phyloP scores from a whole-genome alignment of 2,329 filamentous ascomycete species.

The Pseudogymnoascus sp. region DNA sequence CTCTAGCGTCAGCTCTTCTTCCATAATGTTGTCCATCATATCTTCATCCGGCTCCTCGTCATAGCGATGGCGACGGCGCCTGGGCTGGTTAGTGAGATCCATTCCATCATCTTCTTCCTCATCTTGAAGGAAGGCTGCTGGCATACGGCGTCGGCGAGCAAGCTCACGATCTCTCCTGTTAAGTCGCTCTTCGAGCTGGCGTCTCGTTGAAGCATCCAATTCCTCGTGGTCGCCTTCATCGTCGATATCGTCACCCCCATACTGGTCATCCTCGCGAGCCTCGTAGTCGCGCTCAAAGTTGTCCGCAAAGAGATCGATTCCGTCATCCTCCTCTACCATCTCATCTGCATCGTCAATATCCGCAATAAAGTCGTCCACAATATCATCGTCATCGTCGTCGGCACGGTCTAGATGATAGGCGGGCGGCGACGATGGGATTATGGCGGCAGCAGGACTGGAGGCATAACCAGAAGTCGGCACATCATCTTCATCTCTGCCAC shows the following conservation, averaged over 20 bases:
- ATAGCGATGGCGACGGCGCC: slow-evolving; percentile 79
- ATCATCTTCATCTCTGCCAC: slow-evolving; percentile 59
- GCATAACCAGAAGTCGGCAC: slow-evolving; percentile 42
- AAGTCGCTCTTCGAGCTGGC: slow-evolving; percentile 65
- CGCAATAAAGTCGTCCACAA: slow-evolving; percentile 63
- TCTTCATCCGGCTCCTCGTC: slow-evolving; percentile 92
- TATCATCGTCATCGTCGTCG: slow-evolving; percentile 63
- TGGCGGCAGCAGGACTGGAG: slow-evolving; percentile 44
- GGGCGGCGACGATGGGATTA: slow-evolving; percentile 59
- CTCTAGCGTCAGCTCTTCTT: slow-evolving; percentile 88
- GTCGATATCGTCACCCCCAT: slow-evolving; percentile 66
- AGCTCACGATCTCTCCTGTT: slow-evolving; percentile 69
- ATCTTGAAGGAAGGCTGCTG: slow-evolving; percentile 66
- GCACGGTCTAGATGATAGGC: slow-evolving; percentile 57
- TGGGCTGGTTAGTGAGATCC: slow-evolving; percentile 78
- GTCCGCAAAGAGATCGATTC: slow-evolving; percentile 69
- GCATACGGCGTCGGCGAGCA: slow-evolving; percentile 58
- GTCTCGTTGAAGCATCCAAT: slow-evolving; percentile 58
- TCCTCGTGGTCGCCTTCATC: slow-evolving; percentile 70
- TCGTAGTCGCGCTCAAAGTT: slow-evolving; percentile 67
- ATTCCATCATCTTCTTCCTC: slow-evolving; percentile 81
- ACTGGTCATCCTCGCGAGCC: slow-evolving; percentile 59
- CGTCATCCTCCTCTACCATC: slow-evolving; percentile 72
- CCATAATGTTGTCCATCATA: slow-evolving; percentile 89
- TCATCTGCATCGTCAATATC: slow-evolving; percentile 74